These are phyloP conservation scores for Astrocystis sublimbata DNA, from an alignment of 495 filamentous ascomycete species.

Conservation along the genomic window DNA sequence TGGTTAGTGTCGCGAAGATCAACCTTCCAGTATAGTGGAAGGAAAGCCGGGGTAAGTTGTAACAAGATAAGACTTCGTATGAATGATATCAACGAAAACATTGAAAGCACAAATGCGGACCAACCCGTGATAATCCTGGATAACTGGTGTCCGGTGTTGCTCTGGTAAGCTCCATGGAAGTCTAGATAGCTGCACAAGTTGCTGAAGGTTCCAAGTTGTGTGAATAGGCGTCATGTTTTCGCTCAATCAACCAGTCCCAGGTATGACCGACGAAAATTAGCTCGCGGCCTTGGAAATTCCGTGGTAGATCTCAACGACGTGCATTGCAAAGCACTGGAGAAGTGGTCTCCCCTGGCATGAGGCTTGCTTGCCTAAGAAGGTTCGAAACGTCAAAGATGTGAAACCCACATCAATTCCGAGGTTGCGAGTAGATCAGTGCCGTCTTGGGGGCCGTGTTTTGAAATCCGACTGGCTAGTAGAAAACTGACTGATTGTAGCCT, in stretches of 20 bases:
- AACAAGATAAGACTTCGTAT: background rate
- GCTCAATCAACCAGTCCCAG: background rate
- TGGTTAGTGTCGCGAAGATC: background rate
- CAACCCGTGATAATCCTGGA: background rate
- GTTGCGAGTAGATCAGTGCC: background rate
- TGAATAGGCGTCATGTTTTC: background rate
- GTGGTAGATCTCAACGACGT: background rate
- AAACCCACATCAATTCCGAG: background rate
- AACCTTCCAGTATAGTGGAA: constrained; percentile 4
- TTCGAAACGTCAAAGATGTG: background rate
- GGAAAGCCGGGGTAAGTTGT: background rate
- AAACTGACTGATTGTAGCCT: background rate
- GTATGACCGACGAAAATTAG: background rate
- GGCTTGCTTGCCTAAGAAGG: background rate
- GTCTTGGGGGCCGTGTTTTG: background rate
- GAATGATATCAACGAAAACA: background rate
- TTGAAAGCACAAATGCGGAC: constrained; percentile 10
- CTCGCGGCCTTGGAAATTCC: background rate
- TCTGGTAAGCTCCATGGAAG: background rate
- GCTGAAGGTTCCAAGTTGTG: background rate
- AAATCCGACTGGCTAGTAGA: background rate
- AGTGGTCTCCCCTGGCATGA: background rate
- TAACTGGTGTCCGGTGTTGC: background rate
- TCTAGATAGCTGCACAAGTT: background rate
- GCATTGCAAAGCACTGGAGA: background rate